Evolutionary conservation across 2,329 filamentous ascomycete species (phyloP), one percentile per base, ranked within the genome.

Genomic region (Cladosporium sp.): DNA sequence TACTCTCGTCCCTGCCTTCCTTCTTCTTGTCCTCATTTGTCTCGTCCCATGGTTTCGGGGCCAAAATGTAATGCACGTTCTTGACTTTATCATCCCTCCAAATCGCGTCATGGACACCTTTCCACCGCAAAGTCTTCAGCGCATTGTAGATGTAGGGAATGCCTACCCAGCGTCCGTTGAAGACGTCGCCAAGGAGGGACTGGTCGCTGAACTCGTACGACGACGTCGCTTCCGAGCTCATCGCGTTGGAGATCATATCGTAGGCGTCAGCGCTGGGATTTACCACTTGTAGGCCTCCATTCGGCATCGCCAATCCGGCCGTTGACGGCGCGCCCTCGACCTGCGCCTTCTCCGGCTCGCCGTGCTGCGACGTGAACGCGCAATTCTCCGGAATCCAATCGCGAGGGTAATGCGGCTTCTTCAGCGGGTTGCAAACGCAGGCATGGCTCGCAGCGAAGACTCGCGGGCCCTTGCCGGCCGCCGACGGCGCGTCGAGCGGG

Each of bases 381-480:
- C 81, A 84, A 57, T 84, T 84, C 51, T 72, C 71, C 0, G 81
- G 79, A 7, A 79, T 63, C 83, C 87, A 95, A 67, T 88, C 72
- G 45, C 73, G 69, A 0, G 89, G 89, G 69, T 95, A 95, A 71
- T 95, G 87, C 31, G 80, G 65, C 68, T 88, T 89, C 61, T 81
- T 78, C 59, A 90, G 73, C 18, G 89, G 89, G 71, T 95, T 95
- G 74, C 89, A 95, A 14, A 89, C 83, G 70, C 89, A 95, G 4
- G 89, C 89, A 70, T 92, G 88, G 58, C 83, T 83, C 4, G 89
- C 88, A 1, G 88, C 89, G 69, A 95, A 92, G 33, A 95, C 86
- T 42, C 80, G 77, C 42, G 77, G 66, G 18, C 85, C 82, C 14
- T 72, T 73, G 9, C 77, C 82, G 1, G 62, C 73, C 54, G 75